Evolutionary conservation across 352 stramenopile genomes (phyloP).

Genomic region (Plasmopara halstedii): DNA sequence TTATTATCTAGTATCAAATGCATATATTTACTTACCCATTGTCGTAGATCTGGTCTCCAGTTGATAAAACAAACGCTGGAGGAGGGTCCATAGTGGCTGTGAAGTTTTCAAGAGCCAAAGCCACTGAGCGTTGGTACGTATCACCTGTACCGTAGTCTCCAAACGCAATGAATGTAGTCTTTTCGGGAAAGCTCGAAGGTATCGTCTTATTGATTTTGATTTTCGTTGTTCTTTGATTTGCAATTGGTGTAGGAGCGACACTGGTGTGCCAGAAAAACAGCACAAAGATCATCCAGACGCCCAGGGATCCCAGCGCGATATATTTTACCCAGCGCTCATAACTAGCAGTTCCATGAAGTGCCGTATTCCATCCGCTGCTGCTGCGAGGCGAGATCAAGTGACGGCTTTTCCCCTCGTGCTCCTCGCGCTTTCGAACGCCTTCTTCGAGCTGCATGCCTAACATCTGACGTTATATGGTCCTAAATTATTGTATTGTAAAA

Average conservation of each 20-base stretch:
- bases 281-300: constrained; percentile 53
- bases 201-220: constrained; percentile 11
- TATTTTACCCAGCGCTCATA: constrained; percentile 64
- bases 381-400: constrained; percentile 28
- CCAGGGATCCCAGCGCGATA: constrained; percentile 41
- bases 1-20: background rate
- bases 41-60: constrained; percentile 82
- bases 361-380: constrained; percentile 11
- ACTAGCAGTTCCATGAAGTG: constrained; percentile 13
- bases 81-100: constrained; percentile 42
- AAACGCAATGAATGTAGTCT: constrained; percentile 73
- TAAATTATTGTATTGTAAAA: background rate
- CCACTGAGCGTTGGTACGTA: constrained; percentile 48
- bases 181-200: constrained; percentile 37
- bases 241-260: constrained; percentile 2
- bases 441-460: constrained; percentile 65
- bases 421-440: constrained; percentile 33
- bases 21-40: constrained; percentile 40
- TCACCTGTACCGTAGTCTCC: constrained; percentile 78
- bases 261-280: constrained; percentile 37
- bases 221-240: constrained; percentile 6
- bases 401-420: constrained; percentile 36
- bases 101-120: constrained; percentile 52
- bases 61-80: constrained; percentile 73
- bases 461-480: too few species aligned